A percentile compares a stretch with the other conserved stretches of the same genome.
phyloP scores from a whole-genome alignment of 2,329 filamentous ascomycete species.

The Rosellinia necatrix region DNA sequence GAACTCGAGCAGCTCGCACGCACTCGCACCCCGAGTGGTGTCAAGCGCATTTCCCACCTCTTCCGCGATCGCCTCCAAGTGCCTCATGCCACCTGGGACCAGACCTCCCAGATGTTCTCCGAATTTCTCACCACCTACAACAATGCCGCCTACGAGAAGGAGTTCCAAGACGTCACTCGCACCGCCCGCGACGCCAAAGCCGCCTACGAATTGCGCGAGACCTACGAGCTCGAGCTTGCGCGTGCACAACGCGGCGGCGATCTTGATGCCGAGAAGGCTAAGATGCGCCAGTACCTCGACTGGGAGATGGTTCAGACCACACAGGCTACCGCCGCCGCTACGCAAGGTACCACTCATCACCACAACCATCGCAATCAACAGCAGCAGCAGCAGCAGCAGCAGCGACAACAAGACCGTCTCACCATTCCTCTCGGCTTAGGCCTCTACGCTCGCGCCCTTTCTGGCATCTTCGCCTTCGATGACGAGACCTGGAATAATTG shows the following conservation, averaged over 20 bases:
- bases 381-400: neutral
- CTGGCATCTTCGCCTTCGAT: constrained; percentile 71
- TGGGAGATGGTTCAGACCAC: constrained; percentile 76
- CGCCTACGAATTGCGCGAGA: constrained; percentile 66
- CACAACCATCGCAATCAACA: constrained; percentile 2
- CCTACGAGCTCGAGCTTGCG: constrained; percentile 69
- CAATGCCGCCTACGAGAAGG: constrained; percentile 70
- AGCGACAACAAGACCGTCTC: constrained; percentile 38
- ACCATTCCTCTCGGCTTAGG: constrained; percentile 59
- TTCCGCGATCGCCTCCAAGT: constrained; percentile 72
- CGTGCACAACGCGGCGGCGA: constrained; percentile 62
- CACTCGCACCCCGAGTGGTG: constrained; percentile 58
- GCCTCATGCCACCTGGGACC: constrained; percentile 76
- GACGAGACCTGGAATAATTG: constrained; percentile 83
- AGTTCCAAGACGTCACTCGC: constrained; percentile 71
- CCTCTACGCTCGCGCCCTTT: constrained; percentile 79
- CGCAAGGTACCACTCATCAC: neutral
- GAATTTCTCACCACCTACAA: constrained; percentile 75
- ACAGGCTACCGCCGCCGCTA: constrained; percentile 53
- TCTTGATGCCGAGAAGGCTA: constrained; percentile 55
- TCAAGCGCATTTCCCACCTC: constrained; percentile 69
- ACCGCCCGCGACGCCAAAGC: constrained; percentile 67
- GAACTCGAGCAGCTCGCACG: constrained; percentile 69
- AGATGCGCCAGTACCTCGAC: constrained; percentile 73
- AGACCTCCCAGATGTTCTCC: constrained; percentile 76